Percentiles rank a stretch among this genome's conserved stretches.
These are phyloP conservation scores for Coriolopsis trogii DNA, from an alignment of 1,284 basidiomycete species.

Conservation along the genomic window DNA sequence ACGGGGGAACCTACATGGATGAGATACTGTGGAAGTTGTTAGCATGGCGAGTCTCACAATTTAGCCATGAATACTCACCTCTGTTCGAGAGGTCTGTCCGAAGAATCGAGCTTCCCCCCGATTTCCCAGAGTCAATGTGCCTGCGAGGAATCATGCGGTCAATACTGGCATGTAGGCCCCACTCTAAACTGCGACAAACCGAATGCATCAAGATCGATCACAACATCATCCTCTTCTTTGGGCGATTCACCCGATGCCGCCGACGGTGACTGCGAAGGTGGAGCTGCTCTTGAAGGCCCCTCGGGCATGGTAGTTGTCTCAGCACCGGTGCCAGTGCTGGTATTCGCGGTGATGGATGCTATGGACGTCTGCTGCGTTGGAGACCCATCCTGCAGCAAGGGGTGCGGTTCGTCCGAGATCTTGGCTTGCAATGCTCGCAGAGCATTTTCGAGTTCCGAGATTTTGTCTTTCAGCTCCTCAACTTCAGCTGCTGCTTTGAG, in stretches of 20 bases:
- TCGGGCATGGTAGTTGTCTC: too few relatives aligned
- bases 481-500: slow-evolving; percentile 61
- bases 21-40: slow-evolving; percentile 43
- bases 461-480: slow-evolving; percentile 64
- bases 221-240: not conserved
- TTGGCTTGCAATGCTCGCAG: slow-evolving; percentile 49
- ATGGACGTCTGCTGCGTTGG: not conserved
- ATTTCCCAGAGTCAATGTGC: slow-evolving; percentile 61
- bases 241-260: not conserved
- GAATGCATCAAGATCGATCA: slow-evolving; percentile 8
- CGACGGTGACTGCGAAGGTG: not conserved
- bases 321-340: too few relatives aligned
- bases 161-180: too few relatives aligned
- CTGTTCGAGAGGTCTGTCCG: slow-evolving; percentile 64
- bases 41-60: not conserved
- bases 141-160: slow-evolving; percentile 32
- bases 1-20: slow-evolving; percentile 45
- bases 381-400: slow-evolving; percentile 39
- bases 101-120: slow-evolving; percentile 59
- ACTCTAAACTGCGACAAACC: not conserved
- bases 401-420: slow-evolving; percentile 50
- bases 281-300: not conserved
- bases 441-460: slow-evolving; percentile 60
- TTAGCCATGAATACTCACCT: slow-evolving; percentile 45
- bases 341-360: too few relatives aligned